phyloP scores from a whole-genome alignment of 352 stramenopile species.

The Globisporangium apiculatum region DNA sequence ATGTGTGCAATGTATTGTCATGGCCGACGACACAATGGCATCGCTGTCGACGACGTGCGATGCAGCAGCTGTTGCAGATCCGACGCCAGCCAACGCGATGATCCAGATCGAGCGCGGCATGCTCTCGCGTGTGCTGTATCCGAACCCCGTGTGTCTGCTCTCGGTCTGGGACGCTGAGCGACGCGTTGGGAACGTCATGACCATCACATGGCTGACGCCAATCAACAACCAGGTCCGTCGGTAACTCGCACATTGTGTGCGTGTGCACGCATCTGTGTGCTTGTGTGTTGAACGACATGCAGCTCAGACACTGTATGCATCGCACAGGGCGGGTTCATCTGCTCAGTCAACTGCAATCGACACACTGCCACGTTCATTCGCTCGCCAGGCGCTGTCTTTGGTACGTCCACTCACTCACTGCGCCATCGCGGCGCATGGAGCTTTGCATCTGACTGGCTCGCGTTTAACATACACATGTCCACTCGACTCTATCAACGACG shows the following conservation, averaged over 20 bases:
- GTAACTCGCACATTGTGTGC: not conserved
- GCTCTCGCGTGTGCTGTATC: slow-evolving; percentile 72
- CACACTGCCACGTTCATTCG: slow-evolving; percentile 60
- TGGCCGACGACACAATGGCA: no score
- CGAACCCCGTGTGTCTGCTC: slow-evolving; percentile 78
- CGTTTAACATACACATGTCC: not conserved
- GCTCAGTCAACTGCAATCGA: slow-evolving; percentile 69
- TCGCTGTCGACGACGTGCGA: no score
- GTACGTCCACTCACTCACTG: slow-evolving; percentile 18
- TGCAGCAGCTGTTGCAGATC: not conserved
- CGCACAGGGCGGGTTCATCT: slow-evolving; percentile 62
- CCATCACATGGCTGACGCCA: slow-evolving; percentile 82
- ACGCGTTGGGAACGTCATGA: slow-evolving; percentile 60
- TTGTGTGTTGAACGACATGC: no score
- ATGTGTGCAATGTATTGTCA: no score
- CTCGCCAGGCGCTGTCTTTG: slow-evolving; percentile 41
- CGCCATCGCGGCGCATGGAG: not conserved
- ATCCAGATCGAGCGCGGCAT: slow-evolving; percentile 55
- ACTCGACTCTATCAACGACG: not conserved
- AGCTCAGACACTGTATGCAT: not conserved
- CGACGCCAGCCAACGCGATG: not conserved
- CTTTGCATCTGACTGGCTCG: not conserved
- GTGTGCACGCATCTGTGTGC: not conserved
- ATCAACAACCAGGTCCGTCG: slow-evolving; percentile 75
- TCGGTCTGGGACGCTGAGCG: slow-evolving; percentile 21